A percentile compares a stretch with the other conserved stretches of the same genome.
Evolutionary conservation across 345 rosid genomes (phyloP).

Genomic region (Microcos paniculata): DNA sequence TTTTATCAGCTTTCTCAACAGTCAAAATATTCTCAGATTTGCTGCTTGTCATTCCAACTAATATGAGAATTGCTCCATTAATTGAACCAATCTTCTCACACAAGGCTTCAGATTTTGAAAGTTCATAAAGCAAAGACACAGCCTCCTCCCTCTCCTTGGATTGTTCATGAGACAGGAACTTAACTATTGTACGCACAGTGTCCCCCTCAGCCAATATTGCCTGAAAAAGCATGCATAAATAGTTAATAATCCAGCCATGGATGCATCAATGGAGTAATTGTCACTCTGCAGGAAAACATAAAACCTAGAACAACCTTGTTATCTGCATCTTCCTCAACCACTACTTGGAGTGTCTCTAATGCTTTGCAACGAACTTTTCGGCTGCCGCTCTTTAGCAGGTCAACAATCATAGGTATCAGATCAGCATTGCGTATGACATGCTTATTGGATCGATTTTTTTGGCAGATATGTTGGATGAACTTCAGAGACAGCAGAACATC

Average conservation of each 20-base stretch:
- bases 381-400: constrained; percentile 74
- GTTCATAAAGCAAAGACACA: constrained; percentile 80
- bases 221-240: constrained; percentile 43
- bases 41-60: constrained; percentile 92
- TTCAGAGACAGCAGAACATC: constrained; percentile 61
- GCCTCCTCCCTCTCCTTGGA: constrained; percentile 86
- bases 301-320: constrained; percentile 63
- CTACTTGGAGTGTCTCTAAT: constrained; percentile 70
- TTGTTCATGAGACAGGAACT: constrained; percentile 70
- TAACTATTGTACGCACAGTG: constrained; percentile 85
- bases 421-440: constrained; percentile 62
- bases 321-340: constrained; percentile 76
- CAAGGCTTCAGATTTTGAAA: constrained; percentile 77
- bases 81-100: constrained; percentile 89
- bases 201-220: constrained; percentile 87
- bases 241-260: constrained; percentile 11
- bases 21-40: constrained; percentile 77
- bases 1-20: constrained; percentile 82
- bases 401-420: constrained; percentile 70
- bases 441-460: constrained; percentile 51
- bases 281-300: constrained; percentile 16
- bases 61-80: constrained; percentile 84
- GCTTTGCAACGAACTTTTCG: constrained; percentile 72
- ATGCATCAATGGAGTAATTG: constrained; percentile 2
- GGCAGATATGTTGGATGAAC: constrained; percentile 55